phyloP scores from a whole-genome alignment of 345 rosid species.

The Lumnitzera racemosa region DNA sequence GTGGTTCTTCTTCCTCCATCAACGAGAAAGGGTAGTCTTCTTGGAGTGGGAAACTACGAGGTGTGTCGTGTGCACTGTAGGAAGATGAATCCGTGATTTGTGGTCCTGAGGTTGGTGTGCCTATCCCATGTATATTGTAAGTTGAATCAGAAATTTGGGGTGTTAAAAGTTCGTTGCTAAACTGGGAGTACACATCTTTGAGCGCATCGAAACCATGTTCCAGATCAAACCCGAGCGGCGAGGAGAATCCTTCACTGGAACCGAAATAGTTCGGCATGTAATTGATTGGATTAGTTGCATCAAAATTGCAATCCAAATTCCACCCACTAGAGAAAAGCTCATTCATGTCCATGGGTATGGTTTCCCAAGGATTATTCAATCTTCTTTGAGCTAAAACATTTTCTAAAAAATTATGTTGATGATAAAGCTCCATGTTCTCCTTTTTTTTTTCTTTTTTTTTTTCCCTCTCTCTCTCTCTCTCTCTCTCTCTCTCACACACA shows the following conservation, averaged over 20 bases:
- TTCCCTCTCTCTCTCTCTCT: neutral
- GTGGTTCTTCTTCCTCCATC: slow-evolving; percentile 28
- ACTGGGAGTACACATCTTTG: too few species aligned
- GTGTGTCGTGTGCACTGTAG: slow-evolving; percentile 10
- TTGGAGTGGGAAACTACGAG: neutral
- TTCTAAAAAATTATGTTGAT: slow-evolving; percentile 24
- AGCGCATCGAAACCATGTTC: neutral
- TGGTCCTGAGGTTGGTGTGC: neutral
- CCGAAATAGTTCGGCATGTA: neutral
- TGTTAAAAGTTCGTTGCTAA: neutral
- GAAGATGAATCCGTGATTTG: slow-evolving; percentile 6
- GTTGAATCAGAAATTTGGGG: neutral
- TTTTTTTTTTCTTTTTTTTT: neutral
- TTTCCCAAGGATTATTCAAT: slow-evolving; percentile 7
- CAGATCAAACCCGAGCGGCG: neutral
- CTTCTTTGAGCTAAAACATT: slow-evolving; percentile 16
- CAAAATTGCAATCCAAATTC: neutral
- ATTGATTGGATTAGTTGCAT: neutral
- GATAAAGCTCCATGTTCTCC: slow-evolving; percentile 19
- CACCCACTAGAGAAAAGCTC: slow-evolving; percentile 10
- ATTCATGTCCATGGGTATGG: slow-evolving; percentile 16
- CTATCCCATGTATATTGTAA: neutral
- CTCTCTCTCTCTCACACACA: neutral
- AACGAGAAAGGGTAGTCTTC: slow-evolving; percentile 6
- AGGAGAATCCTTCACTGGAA: neutral